These are phyloP conservation scores for Cryptococcus wingfieldii DNA, from an alignment of 1,284 basidiomycete species.

Conservation along the genomic window DNA sequence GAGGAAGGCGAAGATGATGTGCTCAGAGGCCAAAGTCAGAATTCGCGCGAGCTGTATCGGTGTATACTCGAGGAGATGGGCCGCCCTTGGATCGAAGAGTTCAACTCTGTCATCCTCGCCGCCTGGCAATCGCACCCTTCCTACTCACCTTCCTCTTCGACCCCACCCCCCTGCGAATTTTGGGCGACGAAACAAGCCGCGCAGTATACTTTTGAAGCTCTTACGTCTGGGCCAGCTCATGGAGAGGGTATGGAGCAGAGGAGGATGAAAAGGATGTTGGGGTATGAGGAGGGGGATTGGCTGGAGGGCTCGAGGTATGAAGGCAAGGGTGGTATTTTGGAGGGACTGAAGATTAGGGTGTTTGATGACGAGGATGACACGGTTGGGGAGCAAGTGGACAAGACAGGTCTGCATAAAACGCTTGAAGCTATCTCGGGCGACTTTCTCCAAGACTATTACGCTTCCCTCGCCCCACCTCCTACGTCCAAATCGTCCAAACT, in stretches of 20 bases:
- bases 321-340: slow-evolving; percentile 28
- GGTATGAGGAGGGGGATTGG: slow-evolving; percentile 39
- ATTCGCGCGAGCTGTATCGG: slow-evolving; percentile 39
- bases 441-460: slow-evolving; percentile 29
- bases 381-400: background rate
- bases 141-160: too few relatives aligned
- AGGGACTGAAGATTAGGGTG: slow-evolving; percentile 26
- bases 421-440: slow-evolving; percentile 17
- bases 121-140: slow-evolving; percentile 8
- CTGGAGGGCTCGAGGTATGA: slow-evolving; percentile 43
- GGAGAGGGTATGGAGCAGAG: slow-evolving; percentile 41
- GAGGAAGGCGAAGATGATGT: slow-evolving; percentile 15
- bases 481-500: background rate
- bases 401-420: slow-evolving; percentile 26
- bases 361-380: slow-evolving; percentile 19
- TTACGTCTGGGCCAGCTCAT: slow-evolving; percentile 27
- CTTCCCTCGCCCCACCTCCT: background rate
- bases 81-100: slow-evolving; percentile 61
- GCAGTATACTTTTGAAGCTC: slow-evolving; percentile 46
- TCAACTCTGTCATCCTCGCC: slow-evolving; percentile 49
- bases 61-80: slow-evolving; percentile 62
- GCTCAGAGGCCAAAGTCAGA: slow-evolving; percentile 32
- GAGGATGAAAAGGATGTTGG: slow-evolving; percentile 37
- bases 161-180: slow-evolving; percentile 54
- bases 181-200: slow-evolving; percentile 74